Evolutionary conservation across 768 basidiomycete species (phyloP).

Genomic region (Phanerochaete carnosa): DNA sequence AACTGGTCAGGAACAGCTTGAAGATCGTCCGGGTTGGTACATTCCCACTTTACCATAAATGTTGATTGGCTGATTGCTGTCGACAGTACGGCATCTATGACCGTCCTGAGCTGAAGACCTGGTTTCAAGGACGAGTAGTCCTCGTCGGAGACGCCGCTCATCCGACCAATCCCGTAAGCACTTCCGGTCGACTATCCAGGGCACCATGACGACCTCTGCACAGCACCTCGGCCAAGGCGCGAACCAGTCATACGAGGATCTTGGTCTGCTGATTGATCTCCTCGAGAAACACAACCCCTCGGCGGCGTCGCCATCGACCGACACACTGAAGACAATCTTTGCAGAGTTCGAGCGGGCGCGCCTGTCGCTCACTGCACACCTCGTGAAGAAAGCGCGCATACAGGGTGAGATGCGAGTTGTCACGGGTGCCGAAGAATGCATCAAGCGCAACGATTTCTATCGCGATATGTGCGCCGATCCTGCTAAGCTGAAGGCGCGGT

Average conservation of each 20-base stretch:
- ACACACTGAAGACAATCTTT: constrained; percentile 30
- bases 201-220: too few species aligned
- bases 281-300: constrained; percentile 30
- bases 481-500: background rate
- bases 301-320: constrained; percentile 24
- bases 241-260: constrained; percentile 43
- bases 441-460: constrained; percentile 25
- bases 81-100: constrained; percentile 41
- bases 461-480: constrained; percentile 16
- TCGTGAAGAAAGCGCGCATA: constrained; percentile 34
- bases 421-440: constrained; percentile 28
- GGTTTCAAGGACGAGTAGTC: constrained; percentile 40
- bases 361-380: constrained; percentile 30
- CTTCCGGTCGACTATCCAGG: background rate
- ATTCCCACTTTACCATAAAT: background rate
- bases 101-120: constrained; percentile 36
- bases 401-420: constrained; percentile 34
- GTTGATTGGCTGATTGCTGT: too few species aligned
- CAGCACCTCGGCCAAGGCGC: constrained; percentile 46
- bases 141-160: constrained; percentile 46
- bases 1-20: constrained; percentile 22
- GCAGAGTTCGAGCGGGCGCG: constrained; percentile 28
- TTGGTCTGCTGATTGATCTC: constrained; percentile 32
- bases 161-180: constrained; percentile 41
- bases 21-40: constrained; percentile 28